Evolutionary conservation across 208 protist genomes (phyloP).

Genomic region (Entamoeba dispar): DNA sequence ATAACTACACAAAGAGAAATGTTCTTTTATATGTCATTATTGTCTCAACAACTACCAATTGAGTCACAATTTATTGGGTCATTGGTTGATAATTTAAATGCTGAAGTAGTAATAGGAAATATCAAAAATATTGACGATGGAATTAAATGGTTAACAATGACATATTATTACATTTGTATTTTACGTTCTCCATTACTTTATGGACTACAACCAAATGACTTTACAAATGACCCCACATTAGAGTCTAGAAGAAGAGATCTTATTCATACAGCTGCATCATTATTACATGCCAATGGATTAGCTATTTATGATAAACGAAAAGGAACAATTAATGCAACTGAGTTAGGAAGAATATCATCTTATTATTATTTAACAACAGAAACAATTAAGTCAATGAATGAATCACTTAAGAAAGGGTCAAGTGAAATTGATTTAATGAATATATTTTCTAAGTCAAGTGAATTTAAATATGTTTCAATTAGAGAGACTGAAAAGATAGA

Average conservation of each 20-base stretch:
- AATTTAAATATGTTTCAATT: conserved; percentile 85
- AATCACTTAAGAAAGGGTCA: conserved; percentile 1
- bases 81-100: conserved; percentile 87
- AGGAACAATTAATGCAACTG: conserved; percentile 58
- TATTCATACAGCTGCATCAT: conserved; percentile 63
- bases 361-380: conserved; percentile 82
- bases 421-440: not conserved
- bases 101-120: conserved; percentile 85
- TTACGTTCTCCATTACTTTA: conserved; percentile 72
- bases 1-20: conserved; percentile 75
- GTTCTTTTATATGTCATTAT: conserved; percentile 77
- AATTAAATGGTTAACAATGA: not conserved
- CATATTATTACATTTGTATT: conserved; percentile 93
- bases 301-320: conserved; percentile 62
- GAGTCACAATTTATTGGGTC: conserved; percentile 80
- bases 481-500: conserved; percentile 88
- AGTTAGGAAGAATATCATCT: conserved; percentile 83
- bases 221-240: conserved; percentile 56
- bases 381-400: conserved; percentile 78
- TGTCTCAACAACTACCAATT: conserved; percentile 93
- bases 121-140: conserved; percentile 54
- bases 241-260: conserved; percentile 60
- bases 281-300: conserved; percentile 54
- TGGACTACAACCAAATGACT: conserved; percentile 59
- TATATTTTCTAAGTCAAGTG: conserved; percentile 69